Conservation (phyloP, 1,284 basidiomycete species). For the Peniophora sp. region DNA sequence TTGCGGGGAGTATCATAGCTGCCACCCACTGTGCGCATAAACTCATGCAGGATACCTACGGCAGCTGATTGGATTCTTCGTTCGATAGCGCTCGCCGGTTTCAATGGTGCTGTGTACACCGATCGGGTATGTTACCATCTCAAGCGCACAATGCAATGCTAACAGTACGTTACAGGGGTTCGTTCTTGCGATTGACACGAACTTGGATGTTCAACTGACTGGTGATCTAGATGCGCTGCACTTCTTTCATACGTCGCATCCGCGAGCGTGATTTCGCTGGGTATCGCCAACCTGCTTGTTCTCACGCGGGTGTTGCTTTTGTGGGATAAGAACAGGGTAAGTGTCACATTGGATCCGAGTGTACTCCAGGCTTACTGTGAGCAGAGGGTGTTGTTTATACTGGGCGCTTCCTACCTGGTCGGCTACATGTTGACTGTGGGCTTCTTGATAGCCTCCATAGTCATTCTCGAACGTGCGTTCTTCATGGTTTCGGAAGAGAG, state of each 20-base stretch:
- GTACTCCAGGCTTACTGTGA: neutral
- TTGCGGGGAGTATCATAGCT: conserved; percentile 3
- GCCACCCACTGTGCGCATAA: conserved; percentile 1
- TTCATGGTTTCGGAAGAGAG: too few relatives aligned
- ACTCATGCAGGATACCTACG: neutral
- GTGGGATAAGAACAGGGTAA: neutral
- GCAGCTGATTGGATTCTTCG: too few relatives aligned
- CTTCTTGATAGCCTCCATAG: neutral
- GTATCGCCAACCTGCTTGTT: neutral
- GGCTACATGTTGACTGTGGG: neutral
- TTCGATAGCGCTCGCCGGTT: conserved; percentile 1
- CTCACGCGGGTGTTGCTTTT: neutral
- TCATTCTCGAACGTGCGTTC: neutral
- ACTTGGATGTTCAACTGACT: too few relatives aligned
- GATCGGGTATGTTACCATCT: neutral
- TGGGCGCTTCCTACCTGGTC: neutral
- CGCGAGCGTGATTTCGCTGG: neutral
- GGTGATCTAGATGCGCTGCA: too few relatives aligned
- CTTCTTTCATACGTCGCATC: neutral
- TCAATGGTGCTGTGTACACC: neutral
- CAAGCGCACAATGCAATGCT: too few relatives aligned
- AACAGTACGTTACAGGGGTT: too few relatives aligned
- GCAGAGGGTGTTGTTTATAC: neutral
- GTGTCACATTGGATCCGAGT: neutral
- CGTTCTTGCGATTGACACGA: too few relatives aligned